Evolutionary conservation across 73 alveolate species (phyloP), one percentile per base, ranked within the genome.

Genomic region (Effrenium voratum): DNA sequence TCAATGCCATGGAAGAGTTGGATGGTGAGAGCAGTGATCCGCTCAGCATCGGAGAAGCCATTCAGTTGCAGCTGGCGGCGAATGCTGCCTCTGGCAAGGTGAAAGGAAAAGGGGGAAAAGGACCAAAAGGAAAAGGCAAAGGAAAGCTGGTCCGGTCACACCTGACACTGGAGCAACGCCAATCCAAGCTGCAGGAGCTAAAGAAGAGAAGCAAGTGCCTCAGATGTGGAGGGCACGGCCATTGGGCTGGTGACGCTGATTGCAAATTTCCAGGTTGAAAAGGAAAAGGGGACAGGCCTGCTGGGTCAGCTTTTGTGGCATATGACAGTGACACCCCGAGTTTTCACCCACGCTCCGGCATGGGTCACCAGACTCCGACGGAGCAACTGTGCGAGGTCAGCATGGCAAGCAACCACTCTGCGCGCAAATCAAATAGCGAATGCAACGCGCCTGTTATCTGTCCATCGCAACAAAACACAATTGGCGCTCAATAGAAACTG

Each of bases 51-150:
- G 80, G 80, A 2, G 46, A 68, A 5, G 80, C 46, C 5, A 68
- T 68, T 45, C 80, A 68, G 46, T 45, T 68, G 26, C 80, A 68
- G 80, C 46, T 68, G 80, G 80, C 80, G 4, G 46, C 80, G 32
- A 22, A 68, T n/a, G 80, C 80, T 24, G 80, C 80, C 13, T 68
- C 34, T 26, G 80, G 80, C 13, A 68, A 68, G 46, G 80, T 45
- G 32, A 28, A n/a, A 13, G 80, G 80, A 13, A 60, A 60, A 36
- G n/a, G n/a, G 5, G 36, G 36, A 8, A 5, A 36, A 32, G 28
- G 28, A 36, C 40, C 40, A 4, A 8, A 5, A 5, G 75, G 75
- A 4, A 60, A 60, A 36, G 28, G 75, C 80, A 68, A 68, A 24
- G 80, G 80, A 26, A 32, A 68, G 46, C 46, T 68, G 5, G 80